Evolutionary conservation across 768 basidiomycete species (phyloP), one percentile per base, ranked within the genome.

Genomic region (Leccinum aurantiacum): DNA sequence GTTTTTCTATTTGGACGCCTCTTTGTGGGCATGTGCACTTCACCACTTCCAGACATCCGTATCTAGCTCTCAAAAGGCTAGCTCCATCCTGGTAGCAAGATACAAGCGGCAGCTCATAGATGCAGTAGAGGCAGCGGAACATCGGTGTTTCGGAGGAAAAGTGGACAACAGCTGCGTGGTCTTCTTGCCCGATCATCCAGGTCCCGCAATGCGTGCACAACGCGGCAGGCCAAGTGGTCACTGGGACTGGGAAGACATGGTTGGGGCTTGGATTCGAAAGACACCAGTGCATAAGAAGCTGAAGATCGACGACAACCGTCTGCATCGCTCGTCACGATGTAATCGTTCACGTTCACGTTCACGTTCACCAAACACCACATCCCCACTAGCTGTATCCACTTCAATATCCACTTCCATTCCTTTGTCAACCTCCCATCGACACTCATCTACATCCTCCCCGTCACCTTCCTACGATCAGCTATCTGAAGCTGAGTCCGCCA

Each of bases 21-120:
- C 82, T 9, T 64, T 85, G 24, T 85, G 81, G 79, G 76, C 78
- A 15, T 82, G 80, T 57, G 78, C 79, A 6, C 79, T 85, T 24
- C 74, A 71, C 41, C 74, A 80, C 59, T 72, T 84, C 56, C 84
- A 85, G 60, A 66, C 70, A 46, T 66, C 65, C 29, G 57, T 73
- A 46, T 59, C 65, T 22, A 59, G 55, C 31, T 53, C 66, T 37
- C 67, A 69, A 56, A 68, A 68, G 53, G 67, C 57, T 44, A 56
- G 55, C 49, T 63, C 64, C 48, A 47, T 63, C 13, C 67, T 71
- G 44, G 61, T 78, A 50, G 70, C 72, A 55, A 62, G 64, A 31
- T 76, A 79, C 61, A 77, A 77, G n/a, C 68, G 67, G 31, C 65
- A 75, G 52, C 66, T 85, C 17, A 79, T 84, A 56, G 76, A 76